A percentile compares a stretch with the other conserved stretches of the same genome.
Conservation (phyloP, 495 filamentous ascomycete species). For the Aspergillus baeticus region DNA sequence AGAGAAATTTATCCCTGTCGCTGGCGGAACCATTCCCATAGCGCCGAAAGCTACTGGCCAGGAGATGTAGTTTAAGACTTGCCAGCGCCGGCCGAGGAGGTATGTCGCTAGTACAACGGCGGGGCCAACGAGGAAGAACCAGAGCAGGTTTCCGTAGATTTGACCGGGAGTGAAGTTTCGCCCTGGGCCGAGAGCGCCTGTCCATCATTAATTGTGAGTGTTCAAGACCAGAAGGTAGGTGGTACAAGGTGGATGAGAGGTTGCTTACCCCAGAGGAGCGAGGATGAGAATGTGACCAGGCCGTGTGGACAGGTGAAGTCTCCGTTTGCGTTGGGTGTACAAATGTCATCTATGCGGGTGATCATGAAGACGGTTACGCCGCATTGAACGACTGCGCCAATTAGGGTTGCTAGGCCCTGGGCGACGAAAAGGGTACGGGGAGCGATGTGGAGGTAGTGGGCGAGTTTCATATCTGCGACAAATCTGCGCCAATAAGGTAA, state of each 20-base stretch:
- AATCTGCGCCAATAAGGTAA: conserved; percentile 38
- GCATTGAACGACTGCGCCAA: conserved; percentile 67
- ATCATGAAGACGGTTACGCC: conserved; percentile 66
- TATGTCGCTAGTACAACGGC: conserved; percentile 56
- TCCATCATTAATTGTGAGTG: neutral
- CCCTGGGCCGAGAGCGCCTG: conserved; percentile 58
- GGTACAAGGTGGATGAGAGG: neutral
- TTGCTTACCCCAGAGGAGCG: conserved; percentile 63
- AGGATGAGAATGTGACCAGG: conserved; percentile 65
- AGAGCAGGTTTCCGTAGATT: conserved; percentile 62
- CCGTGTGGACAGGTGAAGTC: conserved; percentile 70
- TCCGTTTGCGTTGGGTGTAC: conserved; percentile 56
- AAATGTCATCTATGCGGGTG: conserved; percentile 58
- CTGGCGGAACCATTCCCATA: conserved; percentile 61
- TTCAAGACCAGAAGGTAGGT: neutral
- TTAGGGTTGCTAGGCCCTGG: conserved; percentile 63
- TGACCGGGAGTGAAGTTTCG: conserved; percentile 68
- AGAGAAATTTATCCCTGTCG: conserved; percentile 67
- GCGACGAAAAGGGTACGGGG: conserved; percentile 67
- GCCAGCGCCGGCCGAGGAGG: conserved; percentile 52
- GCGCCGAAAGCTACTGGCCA: conserved; percentile 70
- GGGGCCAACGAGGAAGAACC: conserved; percentile 64
- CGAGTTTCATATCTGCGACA: conserved; percentile 76
- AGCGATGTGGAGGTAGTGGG: conserved; percentile 75
- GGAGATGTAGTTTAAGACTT: conserved; percentile 54